These are phyloP conservation scores for Botrytis hyacinthi DNA, from an alignment of 2,329 filamentous ascomycete genomes.

Conservation along the genomic window DNA sequence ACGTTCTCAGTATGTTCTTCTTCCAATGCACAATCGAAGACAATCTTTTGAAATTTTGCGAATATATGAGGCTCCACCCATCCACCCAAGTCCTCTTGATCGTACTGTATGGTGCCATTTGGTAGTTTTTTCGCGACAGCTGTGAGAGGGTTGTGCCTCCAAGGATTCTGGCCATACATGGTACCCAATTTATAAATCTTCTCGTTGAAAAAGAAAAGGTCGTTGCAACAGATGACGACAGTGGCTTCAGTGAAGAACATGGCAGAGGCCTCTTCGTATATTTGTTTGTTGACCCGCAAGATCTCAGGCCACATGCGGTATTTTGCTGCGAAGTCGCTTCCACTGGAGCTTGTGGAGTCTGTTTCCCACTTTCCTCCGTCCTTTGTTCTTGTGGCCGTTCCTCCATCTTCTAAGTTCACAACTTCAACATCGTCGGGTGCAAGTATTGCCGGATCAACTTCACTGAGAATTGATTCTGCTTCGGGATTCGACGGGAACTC, in stretches of 20 bases:
- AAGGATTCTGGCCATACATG: slow-evolving; percentile 16
- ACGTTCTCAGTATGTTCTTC: neutral
- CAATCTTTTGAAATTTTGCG: slow-evolving; percentile 26
- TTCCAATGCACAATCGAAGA: slow-evolving; percentile 22
- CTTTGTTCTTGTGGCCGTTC: neutral
- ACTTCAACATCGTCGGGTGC: neutral
- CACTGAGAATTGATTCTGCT: slow-evolving; percentile 12
- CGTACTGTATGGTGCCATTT: slow-evolving; percentile 18
- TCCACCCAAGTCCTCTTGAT: slow-evolving; percentile 9
- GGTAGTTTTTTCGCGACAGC: slow-evolving; percentile 4
- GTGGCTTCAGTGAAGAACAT: slow-evolving; percentile 24
- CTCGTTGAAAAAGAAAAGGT: slow-evolving; percentile 24
- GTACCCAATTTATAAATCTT: slow-evolving; percentile 12
- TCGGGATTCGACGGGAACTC: slow-evolving; percentile 2
- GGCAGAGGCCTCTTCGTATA: slow-evolving; percentile 25
- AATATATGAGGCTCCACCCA: slow-evolving; percentile 29
- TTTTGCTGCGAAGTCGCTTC: slow-evolving; percentile 10
- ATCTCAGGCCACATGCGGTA: slow-evolving; percentile 22
- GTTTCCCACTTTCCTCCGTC: neutral
- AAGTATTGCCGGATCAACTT: neutral
- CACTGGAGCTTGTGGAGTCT: neutral
- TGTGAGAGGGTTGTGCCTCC: slow-evolving; percentile 26
- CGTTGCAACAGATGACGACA: slow-evolving; percentile 22
- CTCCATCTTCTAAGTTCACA: neutral
- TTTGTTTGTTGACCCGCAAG: slow-evolving; percentile 23